Conservation (phyloP, 2,329 filamentous ascomycete genomes). For the Cordyceps militaris region DNA sequence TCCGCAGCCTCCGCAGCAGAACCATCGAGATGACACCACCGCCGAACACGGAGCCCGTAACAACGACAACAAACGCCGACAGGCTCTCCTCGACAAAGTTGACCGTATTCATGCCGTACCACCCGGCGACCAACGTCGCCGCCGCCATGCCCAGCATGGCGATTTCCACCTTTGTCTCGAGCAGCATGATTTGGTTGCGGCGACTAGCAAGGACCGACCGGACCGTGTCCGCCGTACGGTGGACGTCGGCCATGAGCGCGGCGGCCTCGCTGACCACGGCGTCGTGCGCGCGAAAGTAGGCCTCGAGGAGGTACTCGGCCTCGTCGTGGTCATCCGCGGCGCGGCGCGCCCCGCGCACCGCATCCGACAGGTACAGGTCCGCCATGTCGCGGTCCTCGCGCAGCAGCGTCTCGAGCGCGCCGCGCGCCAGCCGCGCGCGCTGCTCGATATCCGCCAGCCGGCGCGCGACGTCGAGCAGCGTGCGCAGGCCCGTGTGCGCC, state of each 20-base stretch:
- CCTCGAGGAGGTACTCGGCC: constrained; percentile 31
- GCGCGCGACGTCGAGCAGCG: constrained; percentile 23
- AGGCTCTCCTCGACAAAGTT: constrained; percentile 29
- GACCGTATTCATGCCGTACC: constrained; percentile 31
- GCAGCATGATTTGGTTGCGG: constrained; percentile 32
- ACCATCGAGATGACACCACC: constrained; percentile 12
- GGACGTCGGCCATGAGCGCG: constrained; percentile 22
- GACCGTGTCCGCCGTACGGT: constrained; percentile 26
- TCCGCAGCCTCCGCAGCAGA: constrained; percentile 3
- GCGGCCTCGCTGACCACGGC: constrained; percentile 25
- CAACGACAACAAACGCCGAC: constrained; percentile 20
- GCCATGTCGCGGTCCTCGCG: constrained; percentile 30
- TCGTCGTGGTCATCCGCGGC: constrained; percentile 26
- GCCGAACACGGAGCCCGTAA: constrained; percentile 1
- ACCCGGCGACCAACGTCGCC: constrained; percentile 28
- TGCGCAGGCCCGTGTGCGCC: constrained; percentile 20
- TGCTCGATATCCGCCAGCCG: constrained; percentile 24
- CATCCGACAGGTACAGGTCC: constrained; percentile 28
- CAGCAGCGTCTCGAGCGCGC: constrained; percentile 26
- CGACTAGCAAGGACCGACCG: constrained; percentile 27
- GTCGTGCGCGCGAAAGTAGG: constrained; percentile 29
- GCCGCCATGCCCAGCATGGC: constrained; percentile 28
- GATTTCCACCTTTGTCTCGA: constrained; percentile 30
- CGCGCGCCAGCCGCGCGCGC: constrained; percentile 26
- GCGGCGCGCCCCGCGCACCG: constrained; percentile 20